Evolutionary conservation across 2,329 filamentous ascomycete species (phyloP), one percentile per base, ranked within the genome.

Genomic region (Grosmannia serpens): DNA sequence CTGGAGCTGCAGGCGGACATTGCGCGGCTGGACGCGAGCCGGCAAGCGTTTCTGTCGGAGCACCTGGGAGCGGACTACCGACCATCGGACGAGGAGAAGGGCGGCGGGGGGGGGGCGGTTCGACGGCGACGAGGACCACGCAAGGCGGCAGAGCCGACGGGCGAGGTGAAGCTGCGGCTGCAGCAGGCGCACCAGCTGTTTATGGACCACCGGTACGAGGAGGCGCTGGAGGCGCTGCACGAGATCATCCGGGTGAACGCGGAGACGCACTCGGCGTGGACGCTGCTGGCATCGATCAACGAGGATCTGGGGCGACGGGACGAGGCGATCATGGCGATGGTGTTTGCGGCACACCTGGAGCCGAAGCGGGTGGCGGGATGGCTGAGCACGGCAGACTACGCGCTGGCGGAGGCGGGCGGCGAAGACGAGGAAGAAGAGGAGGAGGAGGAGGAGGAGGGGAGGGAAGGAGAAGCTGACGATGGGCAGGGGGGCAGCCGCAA

Each of bases 161-260:
- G 79, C 47, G 85, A 90, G 64, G 88, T 91, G 69, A 89, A 86
- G 65, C 75, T 81, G 47, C 76, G 85, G 49, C 77, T 91, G 54
- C 78, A 80, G 53, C 76, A 81, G 66, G 88, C 88, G 3, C 88
- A 84, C 60, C 77, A 85, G 60, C 82, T 84, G 5, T 91, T 85
- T 66, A 76, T 89, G 60, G 75, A 79, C 11, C 76, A 79, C 29
- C 77, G 85, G 24, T 84, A 85, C 62, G 76, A 81, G 6, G 74
- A 77, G 47, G 85, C 87, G 6, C 73, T 83, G 41, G 76, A 78
- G 20, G 73, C 81, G 26, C 78, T 83, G 10, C 77, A 79, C 47
- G 83, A 87, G 64, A 80, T 86, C 59, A 85, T 87, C 65, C 78
- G 83, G 55, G 84, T 87, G 67, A 87, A 87, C 62, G 82, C 82